Conservation (phyloP, 176 grass and related monocot species). For the Aegilops umbellulata region DNA sequence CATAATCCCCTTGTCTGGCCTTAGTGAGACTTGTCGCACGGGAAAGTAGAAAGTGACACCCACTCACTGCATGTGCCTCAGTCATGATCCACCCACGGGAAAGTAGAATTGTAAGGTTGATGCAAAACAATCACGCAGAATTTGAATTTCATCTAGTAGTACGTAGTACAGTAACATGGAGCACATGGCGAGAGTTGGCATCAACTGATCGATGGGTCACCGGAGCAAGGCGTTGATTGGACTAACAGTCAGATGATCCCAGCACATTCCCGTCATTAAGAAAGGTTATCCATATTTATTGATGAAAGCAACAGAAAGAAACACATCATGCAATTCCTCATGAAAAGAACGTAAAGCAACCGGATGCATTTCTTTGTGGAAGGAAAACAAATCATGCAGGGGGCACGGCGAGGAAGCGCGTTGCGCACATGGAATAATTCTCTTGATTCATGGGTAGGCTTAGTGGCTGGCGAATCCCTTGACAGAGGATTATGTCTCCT, state of each 20-base stretch:
- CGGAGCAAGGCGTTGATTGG: neutral
- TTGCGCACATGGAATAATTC: neutral
- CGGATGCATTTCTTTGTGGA: neutral
- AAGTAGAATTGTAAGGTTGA: neutral
- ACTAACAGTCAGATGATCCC: slow-evolving; percentile 6
- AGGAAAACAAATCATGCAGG: neutral
- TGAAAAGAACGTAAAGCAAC: neutral
- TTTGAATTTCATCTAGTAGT: too few relatives aligned
- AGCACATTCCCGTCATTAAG: neutral
- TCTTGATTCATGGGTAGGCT: slow-evolving; percentile 2
- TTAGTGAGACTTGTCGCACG: neutral
- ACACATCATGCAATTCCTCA: neutral
- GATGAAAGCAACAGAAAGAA: slow-evolving; percentile 6
- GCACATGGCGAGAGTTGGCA: neutral
- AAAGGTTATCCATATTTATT: neutral
- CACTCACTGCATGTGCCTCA: neutral
- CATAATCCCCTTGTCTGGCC: neutral
- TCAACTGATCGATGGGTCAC: neutral
- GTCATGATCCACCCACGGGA: neutral
- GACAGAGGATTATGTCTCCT: slow-evolving; percentile 27
- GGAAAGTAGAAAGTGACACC: neutral
- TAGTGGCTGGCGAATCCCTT: slow-evolving; percentile 29
- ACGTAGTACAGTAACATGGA: too few relatives aligned
- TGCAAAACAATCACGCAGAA: neutral
- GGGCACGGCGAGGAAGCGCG: neutral